Base-by-base conservation (phyloP, 805 yeast species). In the Metschnikowia similis region DNA sequence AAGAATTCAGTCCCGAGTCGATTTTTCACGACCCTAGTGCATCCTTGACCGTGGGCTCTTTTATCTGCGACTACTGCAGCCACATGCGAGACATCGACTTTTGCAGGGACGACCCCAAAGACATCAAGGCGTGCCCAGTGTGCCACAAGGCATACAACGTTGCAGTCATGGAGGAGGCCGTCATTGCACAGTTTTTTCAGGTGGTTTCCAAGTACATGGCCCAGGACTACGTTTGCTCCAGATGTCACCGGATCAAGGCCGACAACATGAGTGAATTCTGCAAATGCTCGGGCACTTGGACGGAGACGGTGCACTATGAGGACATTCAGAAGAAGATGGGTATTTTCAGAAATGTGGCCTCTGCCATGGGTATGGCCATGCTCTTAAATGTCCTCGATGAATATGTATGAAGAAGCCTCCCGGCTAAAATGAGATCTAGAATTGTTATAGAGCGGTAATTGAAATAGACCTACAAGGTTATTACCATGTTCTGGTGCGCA, bases 261-360 rank as follows among this genome's bases (percentile, higher is more conserved):
- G 84, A 81, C 57, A 84, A 85, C 54, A 74, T 94, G 79, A 78
- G 89, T 31, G 74, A 74, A 30, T 82, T 82, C 64, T 95, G 99
- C 66, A 68, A 79, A 17, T 94, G 99, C 64, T 92, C 99, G 0
- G 99, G 99, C 8, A 64, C 68, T 13, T 90, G 96, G 96, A 71
- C 66, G 4, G 84, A 81, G 43, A 81, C 87, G 0, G 64, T 83
- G 17, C 62, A 72, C 5, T 69, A 71, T 44, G 67, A 62, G 5
- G 77, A 74, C 0, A 61, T 89, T 7, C 66, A 71, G 14, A 68
- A 69, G 45, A 72, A 74, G 46, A 59, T 84, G 3, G 64, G 62
- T 6, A 74, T 82, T 0, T 88, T 77, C 63, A 69, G 69, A 21
- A 82, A 80, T 50, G 83, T 89, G 11, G 81, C 92, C 1, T 68